Percentiles rank a stretch among this genome's conserved stretches.
phyloP scores from a whole-genome alignment of 345 rosid genomes.

The Dipteronia sinensis region DNA sequence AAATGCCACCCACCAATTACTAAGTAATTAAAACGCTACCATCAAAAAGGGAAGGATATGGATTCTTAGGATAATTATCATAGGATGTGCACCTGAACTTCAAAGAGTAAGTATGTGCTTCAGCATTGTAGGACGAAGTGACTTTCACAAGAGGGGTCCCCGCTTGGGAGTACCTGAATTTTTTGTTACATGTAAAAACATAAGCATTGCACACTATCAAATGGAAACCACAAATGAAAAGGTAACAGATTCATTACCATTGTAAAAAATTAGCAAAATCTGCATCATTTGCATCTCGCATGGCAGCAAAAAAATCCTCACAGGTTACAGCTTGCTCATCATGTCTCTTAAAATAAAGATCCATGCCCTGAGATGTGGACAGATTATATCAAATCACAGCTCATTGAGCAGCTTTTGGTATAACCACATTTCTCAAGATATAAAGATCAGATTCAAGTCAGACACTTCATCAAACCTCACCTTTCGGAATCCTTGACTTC shows the following conservation, averaged over 20 bases:
- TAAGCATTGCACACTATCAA: constrained; percentile 14
- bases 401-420: constrained; percentile 3
- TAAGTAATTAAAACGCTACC: constrained; percentile 8
- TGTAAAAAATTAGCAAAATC: constrained; percentile 91
- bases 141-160: constrained; percentile 95
- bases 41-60: background rate
- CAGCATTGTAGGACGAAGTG: constrained; percentile 71
- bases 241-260: constrained; percentile 51
- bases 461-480: constrained; percentile 38
- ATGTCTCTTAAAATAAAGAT: constrained; percentile 92
- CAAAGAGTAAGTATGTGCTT: constrained; percentile 72
- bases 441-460: background rate
- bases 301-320: constrained; percentile 94
- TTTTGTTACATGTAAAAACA: constrained; percentile 12
- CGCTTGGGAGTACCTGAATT: constrained; percentile 94
- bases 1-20: constrained; percentile 18
- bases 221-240: constrained; percentile 16
- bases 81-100: constrained; percentile 67
- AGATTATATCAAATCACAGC: constrained; percentile 17
- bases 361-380: constrained; percentile 73
- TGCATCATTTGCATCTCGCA: constrained; percentile 95
- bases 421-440: background rate
- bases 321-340: constrained; percentile 99
- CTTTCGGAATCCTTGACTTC: constrained; percentile 89
- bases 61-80: background rate